phyloP scores from a whole-genome alignment of 257 asterid genomes.

The Leonotis leonurus region DNA sequence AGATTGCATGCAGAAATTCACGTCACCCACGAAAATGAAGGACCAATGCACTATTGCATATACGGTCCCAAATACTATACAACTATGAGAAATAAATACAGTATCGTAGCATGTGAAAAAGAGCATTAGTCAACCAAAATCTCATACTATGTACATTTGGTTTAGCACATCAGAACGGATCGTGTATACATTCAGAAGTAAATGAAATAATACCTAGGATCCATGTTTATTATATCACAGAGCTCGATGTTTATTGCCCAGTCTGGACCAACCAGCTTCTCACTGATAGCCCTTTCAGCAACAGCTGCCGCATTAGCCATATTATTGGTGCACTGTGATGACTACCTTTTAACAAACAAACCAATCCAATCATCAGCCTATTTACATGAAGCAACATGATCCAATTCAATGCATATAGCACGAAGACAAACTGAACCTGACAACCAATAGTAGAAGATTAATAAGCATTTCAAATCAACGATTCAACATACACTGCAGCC shows the following conservation, averaged over 20 bases:
- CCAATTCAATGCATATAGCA: not conserved
- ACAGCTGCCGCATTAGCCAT: conserved; percentile 59
- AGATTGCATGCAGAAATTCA: not conserved
- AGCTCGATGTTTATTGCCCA: conserved; percentile 43
- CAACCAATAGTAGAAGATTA: too few relatives aligned
- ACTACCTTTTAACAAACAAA: conserved; percentile 5
- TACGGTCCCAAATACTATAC: not conserved
- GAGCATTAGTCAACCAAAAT: not conserved
- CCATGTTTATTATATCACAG: conserved; percentile 32
- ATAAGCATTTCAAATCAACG: too few relatives aligned
- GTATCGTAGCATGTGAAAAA: not conserved
- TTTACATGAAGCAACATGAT: not conserved
- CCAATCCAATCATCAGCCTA: conserved; percentile 11
- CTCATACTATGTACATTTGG: not conserved
- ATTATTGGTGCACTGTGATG: conserved; percentile 4
- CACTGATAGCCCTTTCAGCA: conserved; percentile 72
- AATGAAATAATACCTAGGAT: conserved; percentile 39
- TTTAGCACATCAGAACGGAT: not conserved
- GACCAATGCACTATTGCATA: not conserved
- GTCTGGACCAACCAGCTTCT: conserved; percentile 63
- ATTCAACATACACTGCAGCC: not conserved
- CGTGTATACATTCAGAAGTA: not conserved
- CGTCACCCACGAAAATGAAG: not conserved
- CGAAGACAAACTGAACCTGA: not conserved
- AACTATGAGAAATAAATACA: not conserved